Evolutionary conservation across 768 basidiomycete species (phyloP).

Genomic region (Collybia sordida): DNA sequence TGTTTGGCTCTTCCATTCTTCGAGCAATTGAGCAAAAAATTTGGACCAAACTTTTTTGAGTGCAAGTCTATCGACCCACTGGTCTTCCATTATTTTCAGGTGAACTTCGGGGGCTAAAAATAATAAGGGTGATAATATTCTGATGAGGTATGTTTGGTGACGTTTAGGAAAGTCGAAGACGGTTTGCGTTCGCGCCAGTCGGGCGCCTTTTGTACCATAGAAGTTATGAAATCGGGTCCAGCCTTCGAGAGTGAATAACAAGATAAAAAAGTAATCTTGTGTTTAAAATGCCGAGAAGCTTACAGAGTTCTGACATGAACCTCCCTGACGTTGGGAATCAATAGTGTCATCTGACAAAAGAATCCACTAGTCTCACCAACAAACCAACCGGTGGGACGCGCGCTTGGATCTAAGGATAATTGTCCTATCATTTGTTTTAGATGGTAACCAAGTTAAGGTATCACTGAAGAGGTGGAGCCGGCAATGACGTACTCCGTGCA

Average conservation of each 20-base stretch:
- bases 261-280: neutral
- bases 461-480: neutral
- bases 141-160: constrained; percentile 30
- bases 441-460: no score
- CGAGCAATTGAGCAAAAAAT: constrained; percentile 35
- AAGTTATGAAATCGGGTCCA: constrained; percentile 36
- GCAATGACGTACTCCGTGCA: neutral
- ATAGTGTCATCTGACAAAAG: neutral
- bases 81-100: constrained; percentile 35
- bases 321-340: constrained; percentile 7
- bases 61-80: constrained; percentile 47
- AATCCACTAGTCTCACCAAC: neutral
- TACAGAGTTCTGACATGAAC: constrained; percentile 14
- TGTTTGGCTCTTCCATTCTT: constrained; percentile 41
- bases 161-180: constrained; percentile 21
- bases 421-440: no score
- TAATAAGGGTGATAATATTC: constrained; percentile 34
- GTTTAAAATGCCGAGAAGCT: neutral
- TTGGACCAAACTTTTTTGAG: constrained; percentile 35
- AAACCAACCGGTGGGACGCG: neutral
- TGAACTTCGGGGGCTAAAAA: constrained; percentile 46
- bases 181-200: constrained; percentile 33
- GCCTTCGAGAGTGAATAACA: neutral
- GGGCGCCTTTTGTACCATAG: constrained; percentile 41
- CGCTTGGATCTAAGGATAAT: no score